These are phyloP conservation scores for Cupressus sempervirens DNA, from an alignment of 75 land plant species.

Conservation along the genomic window DNA sequence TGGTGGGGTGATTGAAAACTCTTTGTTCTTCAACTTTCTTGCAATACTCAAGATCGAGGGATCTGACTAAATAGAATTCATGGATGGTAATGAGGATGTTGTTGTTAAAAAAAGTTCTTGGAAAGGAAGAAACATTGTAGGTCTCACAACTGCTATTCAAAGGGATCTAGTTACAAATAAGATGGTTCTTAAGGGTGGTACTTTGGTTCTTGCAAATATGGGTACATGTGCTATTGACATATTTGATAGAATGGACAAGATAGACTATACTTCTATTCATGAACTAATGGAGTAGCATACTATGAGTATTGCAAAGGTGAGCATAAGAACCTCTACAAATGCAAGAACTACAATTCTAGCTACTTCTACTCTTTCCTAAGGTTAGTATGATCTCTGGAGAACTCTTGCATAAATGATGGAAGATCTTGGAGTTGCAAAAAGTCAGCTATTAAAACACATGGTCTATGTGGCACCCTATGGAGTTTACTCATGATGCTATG, in stretches of 20 bases:
- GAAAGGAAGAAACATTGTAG: slow-evolving; percentile 96
- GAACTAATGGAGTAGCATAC: slow-evolving; percentile 99
- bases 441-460: no score
- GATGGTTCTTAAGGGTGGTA: slow-evolving; percentile 97
- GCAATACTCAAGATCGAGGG: no score
- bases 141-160: slow-evolving; percentile 98
- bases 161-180: slow-evolving; percentile 90
- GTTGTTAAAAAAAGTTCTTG: no score
- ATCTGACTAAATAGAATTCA: no score
- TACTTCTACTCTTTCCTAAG: slow-evolving; percentile 98
- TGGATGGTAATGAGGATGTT: no score
- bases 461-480: no score
- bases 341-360: slow-evolving; percentile 95
- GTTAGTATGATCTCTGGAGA: no score
- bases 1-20: no score
- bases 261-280: slow-evolving; percentile 93
- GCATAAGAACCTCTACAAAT: slow-evolving; percentile 93
- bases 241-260: slow-evolving; percentile 98
- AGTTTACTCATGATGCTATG: no score
- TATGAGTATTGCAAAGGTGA: slow-evolving; percentile 99
- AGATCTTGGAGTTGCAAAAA: no score
- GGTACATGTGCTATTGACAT: slow-evolving; percentile 99
- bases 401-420: no score
- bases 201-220: slow-evolving; percentile 96
- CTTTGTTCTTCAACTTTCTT: no score